Conservation (phyloP, 2,329 filamentous ascomycete genomes). For the Trichophyton schoenleinii region DNA sequence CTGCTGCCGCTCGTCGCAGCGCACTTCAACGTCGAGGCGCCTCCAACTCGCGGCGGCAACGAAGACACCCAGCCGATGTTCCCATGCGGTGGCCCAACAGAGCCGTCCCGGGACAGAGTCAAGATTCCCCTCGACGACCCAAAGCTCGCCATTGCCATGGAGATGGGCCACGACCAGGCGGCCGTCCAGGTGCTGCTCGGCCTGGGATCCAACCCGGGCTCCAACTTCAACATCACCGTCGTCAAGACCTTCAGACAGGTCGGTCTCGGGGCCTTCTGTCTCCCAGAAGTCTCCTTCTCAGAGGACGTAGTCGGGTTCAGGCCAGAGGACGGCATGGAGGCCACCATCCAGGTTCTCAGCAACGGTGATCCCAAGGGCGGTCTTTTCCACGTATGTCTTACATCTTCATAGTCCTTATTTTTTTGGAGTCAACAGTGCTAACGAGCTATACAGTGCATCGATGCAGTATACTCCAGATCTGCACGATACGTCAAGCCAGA, state of each 20-base stretch:
- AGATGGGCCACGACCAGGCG: slow-evolving; percentile 41
- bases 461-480: slow-evolving; percentile 52
- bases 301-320: slow-evolving; percentile 28
- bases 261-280: slow-evolving; percentile 53
- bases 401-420: not conserved
- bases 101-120: slow-evolving; percentile 36
- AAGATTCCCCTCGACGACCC: slow-evolving; percentile 37
- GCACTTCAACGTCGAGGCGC: slow-evolving; percentile 46
- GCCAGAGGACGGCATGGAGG: slow-evolving; percentile 48
- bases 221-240: slow-evolving; percentile 58
- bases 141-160: slow-evolving; percentile 39
- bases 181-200: slow-evolving; percentile 43
- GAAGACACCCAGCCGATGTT: slow-evolving; percentile 36
- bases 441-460: slow-evolving; percentile 47
- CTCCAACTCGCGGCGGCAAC: slow-evolving; percentile 38
- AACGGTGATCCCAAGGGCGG: slow-evolving; percentile 46
- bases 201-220: slow-evolving; percentile 40
- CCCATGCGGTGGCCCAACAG: slow-evolving; percentile 39
- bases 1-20: slow-evolving; percentile 37
- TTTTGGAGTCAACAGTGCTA: not conserved
- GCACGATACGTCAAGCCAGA: slow-evolving; percentile 35
- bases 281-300: slow-evolving; percentile 42
- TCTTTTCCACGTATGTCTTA: slow-evolving; percentile 49
- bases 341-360: slow-evolving; percentile 57
- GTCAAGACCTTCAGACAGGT: slow-evolving; percentile 48